Conservation (phyloP, 306 rosid species). For the Glycine latifolia region DNA sequence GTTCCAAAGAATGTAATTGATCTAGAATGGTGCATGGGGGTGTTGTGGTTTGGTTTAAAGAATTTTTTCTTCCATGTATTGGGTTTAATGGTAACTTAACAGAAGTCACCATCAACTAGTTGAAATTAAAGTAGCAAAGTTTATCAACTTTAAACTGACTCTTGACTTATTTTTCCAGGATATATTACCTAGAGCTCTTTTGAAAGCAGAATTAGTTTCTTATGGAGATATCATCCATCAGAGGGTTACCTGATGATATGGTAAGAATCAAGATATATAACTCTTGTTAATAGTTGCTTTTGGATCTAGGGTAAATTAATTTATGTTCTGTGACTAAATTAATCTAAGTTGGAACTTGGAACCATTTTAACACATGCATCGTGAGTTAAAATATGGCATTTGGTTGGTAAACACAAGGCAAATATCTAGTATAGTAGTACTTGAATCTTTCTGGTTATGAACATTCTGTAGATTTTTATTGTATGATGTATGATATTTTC, state of each 20-base stretch:
- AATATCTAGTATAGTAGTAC: background rate
- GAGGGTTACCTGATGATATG: constrained; percentile 70
- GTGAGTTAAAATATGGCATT: constrained; percentile 3
- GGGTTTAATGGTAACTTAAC: background rate
- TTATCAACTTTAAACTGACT: constrained; percentile 25
- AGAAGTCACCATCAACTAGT: background rate
- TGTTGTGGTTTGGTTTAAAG: background rate
- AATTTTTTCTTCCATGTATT: background rate
- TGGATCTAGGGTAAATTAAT: background rate
- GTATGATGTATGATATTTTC: background rate
- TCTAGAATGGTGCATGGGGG: background rate
- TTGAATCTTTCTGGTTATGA: constrained; percentile 4
- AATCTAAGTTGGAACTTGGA: background rate
- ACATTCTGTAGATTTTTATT: constrained; percentile 14
- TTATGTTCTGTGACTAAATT: background rate
- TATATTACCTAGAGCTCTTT: constrained; percentile 38
- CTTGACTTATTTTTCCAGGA: constrained; percentile 45
- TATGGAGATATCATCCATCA: constrained; percentile 69
- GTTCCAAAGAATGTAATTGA: constrained; percentile 1
- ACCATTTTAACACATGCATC: background rate
- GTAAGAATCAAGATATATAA: constrained; percentile 54
- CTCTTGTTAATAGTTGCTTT: constrained; percentile 10
- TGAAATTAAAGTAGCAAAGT: background rate
- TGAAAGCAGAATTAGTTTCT: constrained; percentile 40
- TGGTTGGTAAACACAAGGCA: constrained; percentile 27